A percentile compares a stretch with the other conserved stretches of the same genome.
Conservation (phyloP, 2,329 filamentous ascomycete genomes). For the Hypoxylon sp. region DNA sequence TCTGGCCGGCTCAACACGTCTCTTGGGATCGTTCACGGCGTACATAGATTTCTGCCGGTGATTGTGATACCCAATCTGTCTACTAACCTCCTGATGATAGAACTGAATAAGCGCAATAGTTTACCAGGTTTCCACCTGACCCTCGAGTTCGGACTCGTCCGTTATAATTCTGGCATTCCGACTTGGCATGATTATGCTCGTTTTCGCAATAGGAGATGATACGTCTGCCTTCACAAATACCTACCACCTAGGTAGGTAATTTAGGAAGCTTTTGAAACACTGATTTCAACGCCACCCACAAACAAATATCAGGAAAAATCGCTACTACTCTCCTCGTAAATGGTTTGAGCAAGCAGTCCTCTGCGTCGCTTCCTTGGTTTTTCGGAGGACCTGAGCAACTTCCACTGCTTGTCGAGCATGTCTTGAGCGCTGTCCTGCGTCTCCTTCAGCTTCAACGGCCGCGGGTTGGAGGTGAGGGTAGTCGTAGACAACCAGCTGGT, state of each 20-base stretch:
- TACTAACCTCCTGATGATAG: background rate
- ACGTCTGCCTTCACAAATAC: too few species aligned
- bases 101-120: background rate
- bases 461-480: conserved; percentile 1
- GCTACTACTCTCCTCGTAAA: conserved; percentile 78
- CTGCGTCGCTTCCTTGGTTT: conserved; percentile 57
- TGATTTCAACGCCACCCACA: background rate
- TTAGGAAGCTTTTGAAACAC: too few species aligned
- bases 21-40: background rate
- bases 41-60: background rate
- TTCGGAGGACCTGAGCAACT: conserved; percentile 43
- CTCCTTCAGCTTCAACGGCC: conserved; percentile 21
- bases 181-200: background rate
- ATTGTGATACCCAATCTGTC: background rate
- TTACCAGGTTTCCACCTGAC: background rate
- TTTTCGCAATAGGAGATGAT: background rate
- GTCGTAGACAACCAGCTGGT: conserved; percentile 18
- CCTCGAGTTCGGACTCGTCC: background rate
- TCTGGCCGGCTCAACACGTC: background rate
- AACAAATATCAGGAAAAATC: conserved; percentile 50
- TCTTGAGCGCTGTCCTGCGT: conserved; percentile 31
- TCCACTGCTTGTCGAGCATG: conserved; percentile 47
- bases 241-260: too few species aligned
- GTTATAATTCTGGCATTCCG: background rate
- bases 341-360: conserved; percentile 72